Conservation (phyloP, 1,139 yeast species). For the Blastobotrys illinoisensis region DNA sequence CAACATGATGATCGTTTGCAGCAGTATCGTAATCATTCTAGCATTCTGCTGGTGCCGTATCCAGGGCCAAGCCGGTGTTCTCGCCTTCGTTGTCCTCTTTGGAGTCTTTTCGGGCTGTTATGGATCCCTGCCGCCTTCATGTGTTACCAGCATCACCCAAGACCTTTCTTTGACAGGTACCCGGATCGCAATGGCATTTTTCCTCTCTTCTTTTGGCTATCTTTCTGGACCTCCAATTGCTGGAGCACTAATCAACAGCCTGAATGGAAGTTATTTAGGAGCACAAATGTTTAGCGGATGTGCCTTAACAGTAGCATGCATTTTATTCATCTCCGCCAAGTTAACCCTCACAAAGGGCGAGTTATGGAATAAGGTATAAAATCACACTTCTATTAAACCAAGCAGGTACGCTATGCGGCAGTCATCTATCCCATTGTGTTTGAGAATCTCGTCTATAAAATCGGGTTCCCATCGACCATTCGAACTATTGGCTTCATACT, state of each 20-base stretch:
- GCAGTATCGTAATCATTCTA: slow-evolving; percentile 14
- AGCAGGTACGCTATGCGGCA: no score
- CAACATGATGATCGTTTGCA: slow-evolving; percentile 37
- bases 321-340: not conserved
- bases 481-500: slow-evolving; percentile 19
- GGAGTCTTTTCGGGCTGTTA: slow-evolving; percentile 47
- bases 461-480: slow-evolving; percentile 4
- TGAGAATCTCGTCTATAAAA: not conserved
- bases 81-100: slow-evolving; percentile 37
- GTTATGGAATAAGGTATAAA: not conserved
- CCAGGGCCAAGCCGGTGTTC: slow-evolving; percentile 41
- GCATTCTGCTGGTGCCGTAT: slow-evolving; percentile 39
- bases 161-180: slow-evolving; percentile 33
- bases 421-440: slow-evolving; percentile 4
- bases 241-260: slow-evolving; percentile 38
- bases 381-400: no score
- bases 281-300: slow-evolving; percentile 20
- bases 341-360: not conserved
- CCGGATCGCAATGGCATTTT: slow-evolving; percentile 56
- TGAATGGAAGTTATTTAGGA: slow-evolving; percentile 18
- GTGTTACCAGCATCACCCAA: slow-evolving; percentile 47
- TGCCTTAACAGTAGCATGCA: not conserved
- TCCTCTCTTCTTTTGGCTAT: slow-evolving; percentile 50
- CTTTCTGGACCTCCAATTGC: slow-evolving; percentile 49
- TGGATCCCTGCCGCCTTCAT: slow-evolving; percentile 40